A percentile compares a stretch with the other conserved stretches of the same genome.
These are phyloP conservation scores for Streptanthus diversifolius DNA, from an alignment of 345 rosid genomes.

Conservation along the genomic window DNA sequence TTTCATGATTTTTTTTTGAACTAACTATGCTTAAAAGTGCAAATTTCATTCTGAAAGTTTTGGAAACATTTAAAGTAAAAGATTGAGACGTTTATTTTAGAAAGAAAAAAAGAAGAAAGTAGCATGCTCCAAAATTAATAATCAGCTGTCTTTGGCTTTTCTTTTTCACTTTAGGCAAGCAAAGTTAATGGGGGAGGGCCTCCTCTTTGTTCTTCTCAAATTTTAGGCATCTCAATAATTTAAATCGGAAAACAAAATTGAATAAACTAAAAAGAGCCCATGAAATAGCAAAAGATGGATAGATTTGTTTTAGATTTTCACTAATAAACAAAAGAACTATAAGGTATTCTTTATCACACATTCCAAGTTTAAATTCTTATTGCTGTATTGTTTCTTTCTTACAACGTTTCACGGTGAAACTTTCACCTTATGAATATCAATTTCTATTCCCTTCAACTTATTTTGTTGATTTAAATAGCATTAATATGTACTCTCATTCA, in stretches of 20 bases:
- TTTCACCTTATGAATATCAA: not conserved
- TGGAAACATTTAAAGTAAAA: slow-evolving; percentile 25
- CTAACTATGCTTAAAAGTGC: not conserved
- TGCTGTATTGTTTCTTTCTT: not conserved
- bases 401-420: too few relatives aligned
- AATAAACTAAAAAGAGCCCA: slow-evolving; percentile 31
- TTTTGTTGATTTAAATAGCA: not conserved
- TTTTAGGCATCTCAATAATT: slow-evolving; percentile 15
- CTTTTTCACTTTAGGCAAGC: slow-evolving; percentile 33
- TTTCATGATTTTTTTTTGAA: slow-evolving; percentile 3
- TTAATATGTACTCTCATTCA: not conserved
- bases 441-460: not conserved
- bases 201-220: slow-evolving; percentile 22
- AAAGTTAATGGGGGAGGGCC: slow-evolving; percentile 36
- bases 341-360: slow-evolving; percentile 21
- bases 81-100: slow-evolving; percentile 19
- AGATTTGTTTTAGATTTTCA: slow-evolving; percentile 23
- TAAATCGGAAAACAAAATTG: slow-evolving; percentile 6
- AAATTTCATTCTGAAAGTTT: not conserved
- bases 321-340: not conserved
- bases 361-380: slow-evolving; percentile 14
- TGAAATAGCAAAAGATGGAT: slow-evolving; percentile 20
- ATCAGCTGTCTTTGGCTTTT: slow-evolving; percentile 27
- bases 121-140: slow-evolving; percentile 18
- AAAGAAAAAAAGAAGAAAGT: slow-evolving; percentile 3